phyloP scores from a whole-genome alignment of 805 yeast genomes.

The Candida vartiovaarae region DNA sequence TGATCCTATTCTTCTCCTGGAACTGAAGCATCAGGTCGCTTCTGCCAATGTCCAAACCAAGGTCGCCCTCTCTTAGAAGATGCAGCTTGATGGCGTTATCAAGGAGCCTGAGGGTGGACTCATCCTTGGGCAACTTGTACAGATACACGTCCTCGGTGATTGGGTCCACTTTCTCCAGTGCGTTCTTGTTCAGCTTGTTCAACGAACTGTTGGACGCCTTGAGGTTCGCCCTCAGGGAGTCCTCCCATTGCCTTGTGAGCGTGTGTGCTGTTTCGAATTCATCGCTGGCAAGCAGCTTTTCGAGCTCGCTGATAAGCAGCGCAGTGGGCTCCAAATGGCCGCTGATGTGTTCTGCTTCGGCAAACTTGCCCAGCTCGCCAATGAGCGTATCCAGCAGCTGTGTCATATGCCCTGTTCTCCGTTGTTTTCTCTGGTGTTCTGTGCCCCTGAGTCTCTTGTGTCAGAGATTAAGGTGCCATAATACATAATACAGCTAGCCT shows the following conservation, averaged over 20 bases:
- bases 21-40: slow-evolving; percentile 23
- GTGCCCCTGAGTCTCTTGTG: too few species aligned
- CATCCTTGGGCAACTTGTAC: slow-evolving; percentile 24
- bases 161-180: slow-evolving; percentile 25
- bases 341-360: background rate
- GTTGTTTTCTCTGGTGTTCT: too few species aligned
- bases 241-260: slow-evolving; percentile 24
- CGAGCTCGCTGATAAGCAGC: slow-evolving; percentile 4
- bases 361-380: background rate
- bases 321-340: slow-evolving; percentile 3
- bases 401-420: too few species aligned
- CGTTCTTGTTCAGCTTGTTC: slow-evolving; percentile 22
- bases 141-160: slow-evolving; percentile 26
- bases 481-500: too few species aligned
- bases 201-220: slow-evolving; percentile 22
- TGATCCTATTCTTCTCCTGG: slow-evolving; percentile 22
- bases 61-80: slow-evolving; percentile 40
- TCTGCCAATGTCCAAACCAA: slow-evolving; percentile 24
- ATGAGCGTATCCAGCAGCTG: too few species aligned
- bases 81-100: slow-evolving; percentile 39
- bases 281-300: background rate
- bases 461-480: too few species aligned
- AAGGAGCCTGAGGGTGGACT: slow-evolving; percentile 21
- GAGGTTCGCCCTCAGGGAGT: slow-evolving; percentile 20
- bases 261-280: background rate